phyloP scores from a whole-genome alignment of 2,329 filamentous ascomycete genomes.

The Cercospora janseana region DNA sequence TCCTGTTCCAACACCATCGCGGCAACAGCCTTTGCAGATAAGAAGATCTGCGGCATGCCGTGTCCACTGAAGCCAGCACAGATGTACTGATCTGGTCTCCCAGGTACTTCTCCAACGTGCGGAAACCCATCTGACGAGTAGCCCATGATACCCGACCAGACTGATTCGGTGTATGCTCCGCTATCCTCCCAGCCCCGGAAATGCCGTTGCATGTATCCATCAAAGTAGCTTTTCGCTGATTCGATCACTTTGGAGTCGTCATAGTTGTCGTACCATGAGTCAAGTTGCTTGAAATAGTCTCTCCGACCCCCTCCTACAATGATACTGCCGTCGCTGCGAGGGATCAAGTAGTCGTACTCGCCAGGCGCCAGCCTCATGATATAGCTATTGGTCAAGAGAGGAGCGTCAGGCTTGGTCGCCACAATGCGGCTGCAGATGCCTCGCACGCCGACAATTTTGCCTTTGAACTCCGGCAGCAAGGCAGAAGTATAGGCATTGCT shows the following conservation, averaged over 20 bases:
- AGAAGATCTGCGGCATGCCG: slow-evolving; percentile 28
- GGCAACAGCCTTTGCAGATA: slow-evolving; percentile 26
- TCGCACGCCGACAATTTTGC: slow-evolving; percentile 33
- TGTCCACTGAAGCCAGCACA: slow-evolving; percentile 30
- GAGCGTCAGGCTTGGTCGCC: slow-evolving; percentile 19
- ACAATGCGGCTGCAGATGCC: slow-evolving; percentile 51
- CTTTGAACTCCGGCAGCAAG: slow-evolving; percentile 38
- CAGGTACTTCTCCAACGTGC: slow-evolving; percentile 28
- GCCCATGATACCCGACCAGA: slow-evolving; percentile 48
- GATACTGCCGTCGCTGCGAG: slow-evolving; percentile 47
- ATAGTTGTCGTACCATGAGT: slow-evolving; percentile 48
- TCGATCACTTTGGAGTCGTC: slow-evolving; percentile 51
- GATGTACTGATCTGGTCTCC: slow-evolving; percentile 22
- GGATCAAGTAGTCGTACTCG: slow-evolving; percentile 44
- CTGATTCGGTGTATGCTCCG: slow-evolving; percentile 33
- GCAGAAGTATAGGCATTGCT: slow-evolving; percentile 31
- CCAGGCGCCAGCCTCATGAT: slow-evolving; percentile 24
- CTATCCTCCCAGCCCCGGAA: slow-evolving; percentile 52
- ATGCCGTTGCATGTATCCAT: slow-evolving; percentile 50
- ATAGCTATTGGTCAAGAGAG: slow-evolving; percentile 34
- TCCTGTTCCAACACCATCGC: slow-evolving; percentile 19
- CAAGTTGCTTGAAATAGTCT: slow-evolving; percentile 24
- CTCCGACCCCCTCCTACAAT: slow-evolving; percentile 46
- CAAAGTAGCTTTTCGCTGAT: slow-evolving; percentile 46
- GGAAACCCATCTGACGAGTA: slow-evolving; percentile 28